Conservation (phyloP, 1,139 yeast genomes). For the Taphrina sp. region DNA sequence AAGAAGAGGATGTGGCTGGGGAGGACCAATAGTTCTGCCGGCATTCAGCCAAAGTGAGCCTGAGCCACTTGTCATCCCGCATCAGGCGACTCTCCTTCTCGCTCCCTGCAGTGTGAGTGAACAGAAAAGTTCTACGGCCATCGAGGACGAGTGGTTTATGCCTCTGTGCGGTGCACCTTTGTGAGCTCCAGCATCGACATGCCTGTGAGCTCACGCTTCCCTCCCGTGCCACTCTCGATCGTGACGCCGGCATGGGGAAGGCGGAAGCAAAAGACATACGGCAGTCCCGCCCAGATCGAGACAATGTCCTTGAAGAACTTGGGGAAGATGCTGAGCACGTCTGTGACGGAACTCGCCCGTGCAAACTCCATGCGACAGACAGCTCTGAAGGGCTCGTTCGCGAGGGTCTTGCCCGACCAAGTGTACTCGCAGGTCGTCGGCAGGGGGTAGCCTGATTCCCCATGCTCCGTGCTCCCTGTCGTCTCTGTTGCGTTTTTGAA, state of each 20-base stretch:
- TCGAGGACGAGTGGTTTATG: no score
- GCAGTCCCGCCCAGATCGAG: constrained; percentile 28
- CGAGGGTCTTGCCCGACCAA: constrained; percentile 14
- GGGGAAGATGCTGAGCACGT: constrained; percentile 29
- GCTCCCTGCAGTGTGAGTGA: no score
- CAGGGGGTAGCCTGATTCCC: constrained; percentile 15
- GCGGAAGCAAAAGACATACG: constrained; percentile 31
- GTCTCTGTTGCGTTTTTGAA: constrained; percentile 4
- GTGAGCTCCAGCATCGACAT: constrained; percentile 17
- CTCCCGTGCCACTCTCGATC: constrained; percentile 16
- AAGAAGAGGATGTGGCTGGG: background rate
- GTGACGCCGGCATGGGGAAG: constrained; percentile 2
- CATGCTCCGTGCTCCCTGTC: constrained; percentile 3
- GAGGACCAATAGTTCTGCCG: no score
- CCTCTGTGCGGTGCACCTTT: no score
- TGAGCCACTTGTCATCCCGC: no score
- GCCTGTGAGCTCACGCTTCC: constrained; percentile 3
- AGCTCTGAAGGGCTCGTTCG: constrained; percentile 4
- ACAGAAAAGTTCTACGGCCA: no score
- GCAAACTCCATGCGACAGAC: background rate
- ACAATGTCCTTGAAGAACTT: constrained; percentile 29
- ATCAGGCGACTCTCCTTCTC: no score
- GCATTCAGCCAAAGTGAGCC: no score
- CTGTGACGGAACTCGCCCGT: constrained; percentile 21
- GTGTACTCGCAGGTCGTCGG: background rate